Base-by-base conservation (phyloP, 768 basidiomycete genomes). In the Auricularia cornea region DNA sequence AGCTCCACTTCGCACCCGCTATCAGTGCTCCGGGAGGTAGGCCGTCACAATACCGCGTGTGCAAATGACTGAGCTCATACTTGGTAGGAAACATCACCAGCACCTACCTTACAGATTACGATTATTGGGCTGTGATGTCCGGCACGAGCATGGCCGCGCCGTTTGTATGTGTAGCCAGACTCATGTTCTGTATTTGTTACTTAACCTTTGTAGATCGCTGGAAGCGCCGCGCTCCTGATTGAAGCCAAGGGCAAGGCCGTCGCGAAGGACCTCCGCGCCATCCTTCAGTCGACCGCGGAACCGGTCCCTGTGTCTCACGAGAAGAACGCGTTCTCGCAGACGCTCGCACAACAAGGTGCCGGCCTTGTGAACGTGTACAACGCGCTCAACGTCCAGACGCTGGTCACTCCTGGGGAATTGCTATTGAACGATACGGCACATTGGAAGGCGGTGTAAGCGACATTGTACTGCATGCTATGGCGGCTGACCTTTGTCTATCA, bases 341-440 rank as follows among this genome's bases (percentile, higher is more conserved):
- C 35, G 5, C 51, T 59, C 35, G 54, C 62, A 4, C 52, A 54
- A 28, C 52, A 56, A 23, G 62, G 62, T 26, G 62, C 62, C 11
- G 62, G 62, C 10, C 32, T 63, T 4, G n/a, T 59, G 20, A 59
- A 63, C 38, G 57, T 48, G 3, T 63, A 71, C 63, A 68, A 72
- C 30, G 74, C 77, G 3, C 66, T 76, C 56, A 66, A 70, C 40
- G 65, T 68, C 23, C 65, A 62, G 14, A 64, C 74, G 10, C 31
- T 70, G 40, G 44, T 78, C 59, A 66, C 69, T 18, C 75, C 76
- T 1, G 66, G 70, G 32, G 70, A 75, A 59, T 64, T 78, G n/a
- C 51, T 69, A n/a, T 66, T 78, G 16, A 79, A 79, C 67, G 78
- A 63, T 48, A 63, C 62, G 14, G 56, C 57, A 3, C 38, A 59